phyloP scores from a whole-genome alignment of 345 rosid species.

The Linum usitatissimum region DNA sequence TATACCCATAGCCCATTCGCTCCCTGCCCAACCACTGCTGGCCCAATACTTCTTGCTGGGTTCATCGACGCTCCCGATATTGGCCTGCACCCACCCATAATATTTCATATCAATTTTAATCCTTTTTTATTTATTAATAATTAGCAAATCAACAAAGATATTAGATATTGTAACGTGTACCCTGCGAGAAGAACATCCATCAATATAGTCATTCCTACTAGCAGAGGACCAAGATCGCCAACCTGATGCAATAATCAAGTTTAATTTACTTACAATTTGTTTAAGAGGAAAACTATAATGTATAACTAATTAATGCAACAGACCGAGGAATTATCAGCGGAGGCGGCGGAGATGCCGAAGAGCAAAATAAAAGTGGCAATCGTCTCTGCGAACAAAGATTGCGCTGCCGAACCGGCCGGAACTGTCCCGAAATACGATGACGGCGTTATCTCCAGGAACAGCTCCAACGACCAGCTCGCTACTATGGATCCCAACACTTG shows the following conservation, averaged over 20 bases:
- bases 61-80: background rate
- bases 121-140: too few species aligned
- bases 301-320: too few species aligned
- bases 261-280: too few species aligned
- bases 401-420: slow-evolving; percentile 15
- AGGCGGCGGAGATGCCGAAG: slow-evolving; percentile 19
- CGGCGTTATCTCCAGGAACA: background rate
- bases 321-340: slow-evolving; percentile 13
- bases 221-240: background rate
- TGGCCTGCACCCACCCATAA: background rate
- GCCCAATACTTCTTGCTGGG: background rate
- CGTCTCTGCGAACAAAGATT: slow-evolving; percentile 10
- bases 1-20: background rate
- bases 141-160: too few species aligned
- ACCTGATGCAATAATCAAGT: background rate
- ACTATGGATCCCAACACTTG: slow-evolving; percentile 16
- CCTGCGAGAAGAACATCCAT: background rate
- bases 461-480: slow-evolving; percentile 13
- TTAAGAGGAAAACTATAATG: too few species aligned
- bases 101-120: too few species aligned
- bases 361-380: slow-evolving; percentile 18
- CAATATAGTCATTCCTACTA: background rate
- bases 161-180: too few species aligned
- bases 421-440: slow-evolving; percentile 15
- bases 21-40: background rate